A percentile compares a stretch with the other conserved stretches of the same genome.
These are phyloP conservation scores for Moesziomyces parantarcticus DNA, from an alignment of 1,284 basidiomycete genomes.

Conservation along the genomic window DNA sequence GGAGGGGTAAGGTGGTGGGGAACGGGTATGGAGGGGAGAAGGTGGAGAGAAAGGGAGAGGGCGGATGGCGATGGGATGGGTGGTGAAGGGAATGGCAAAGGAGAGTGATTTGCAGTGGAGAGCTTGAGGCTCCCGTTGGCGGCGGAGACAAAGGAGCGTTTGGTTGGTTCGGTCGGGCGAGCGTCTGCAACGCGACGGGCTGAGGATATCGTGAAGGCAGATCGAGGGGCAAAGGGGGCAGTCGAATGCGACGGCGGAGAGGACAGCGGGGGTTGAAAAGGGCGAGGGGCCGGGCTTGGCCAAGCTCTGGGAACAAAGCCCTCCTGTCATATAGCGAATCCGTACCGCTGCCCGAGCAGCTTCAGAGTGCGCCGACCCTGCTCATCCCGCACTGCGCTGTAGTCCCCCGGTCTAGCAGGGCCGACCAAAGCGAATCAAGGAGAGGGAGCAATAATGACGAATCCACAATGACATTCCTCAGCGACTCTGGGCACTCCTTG, in stretches of 20 bases:
- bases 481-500: neutral
- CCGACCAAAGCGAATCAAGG: too few relatives aligned
- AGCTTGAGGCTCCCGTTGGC: constrained; percentile 1
- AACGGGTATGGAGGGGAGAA: neutral
- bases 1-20: neutral
- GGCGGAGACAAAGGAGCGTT: constrained; percentile 1
- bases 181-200: neutral
- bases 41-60: neutral
- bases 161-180: constrained; percentile 8
- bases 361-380: neutral
- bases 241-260: neutral
- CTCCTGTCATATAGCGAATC: constrained; percentile 13
- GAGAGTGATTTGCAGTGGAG: neutral
- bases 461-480: neutral
- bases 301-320: constrained; percentile 5
- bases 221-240: neutral
- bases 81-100: constrained; percentile 4
- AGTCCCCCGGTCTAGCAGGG: too few relatives aligned
- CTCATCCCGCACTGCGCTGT: too few relatives aligned
- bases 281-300: constrained; percentile 12
- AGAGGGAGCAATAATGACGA: neutral
- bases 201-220: neutral
- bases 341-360: neutral
- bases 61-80: constrained; percentile 1
- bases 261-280: constrained; percentile 17